Percentiles rank a stretch among this genome's conserved stretches.
These are phyloP conservation scores for Letharia columbiana DNA, from an alignment of 495 filamentous ascomycete genomes.

Conservation along the genomic window DNA sequence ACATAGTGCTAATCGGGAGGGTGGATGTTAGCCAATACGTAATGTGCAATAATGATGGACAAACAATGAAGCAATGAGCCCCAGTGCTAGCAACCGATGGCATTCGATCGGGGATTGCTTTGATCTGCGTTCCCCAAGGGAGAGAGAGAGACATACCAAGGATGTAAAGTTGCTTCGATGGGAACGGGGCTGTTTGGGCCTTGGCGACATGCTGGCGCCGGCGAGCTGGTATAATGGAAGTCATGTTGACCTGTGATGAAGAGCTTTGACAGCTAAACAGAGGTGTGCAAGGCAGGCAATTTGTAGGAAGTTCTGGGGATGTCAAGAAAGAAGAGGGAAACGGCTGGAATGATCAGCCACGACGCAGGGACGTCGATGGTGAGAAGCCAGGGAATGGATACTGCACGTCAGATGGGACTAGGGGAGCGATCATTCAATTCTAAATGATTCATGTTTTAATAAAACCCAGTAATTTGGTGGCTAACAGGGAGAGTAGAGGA, in stretches of 20 bases:
- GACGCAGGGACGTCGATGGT: constrained; percentile 1
- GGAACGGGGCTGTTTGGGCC: constrained; percentile 10
- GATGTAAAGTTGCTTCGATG: constrained; percentile 18
- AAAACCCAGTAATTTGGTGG: constrained; percentile 6
- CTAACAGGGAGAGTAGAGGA: constrained; percentile 1
- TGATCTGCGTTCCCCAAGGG: neutral
- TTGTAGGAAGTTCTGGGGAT: neutral
- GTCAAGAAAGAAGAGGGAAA: constrained; percentile 5
- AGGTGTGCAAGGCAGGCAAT: neutral
- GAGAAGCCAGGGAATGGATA: constrained; percentile 8
- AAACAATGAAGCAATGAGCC: neutral
- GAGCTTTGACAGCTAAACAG: neutral
- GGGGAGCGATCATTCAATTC: neutral
- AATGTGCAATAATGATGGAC: neutral
- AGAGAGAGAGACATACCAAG: constrained; percentile 17
- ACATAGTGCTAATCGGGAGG: constrained; percentile 58
- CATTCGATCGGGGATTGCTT: too few relatives aligned
- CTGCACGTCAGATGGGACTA: constrained; percentile 12
- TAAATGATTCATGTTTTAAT: constrained; percentile 5
- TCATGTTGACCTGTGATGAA: neutral
- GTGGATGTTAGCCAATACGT: constrained; percentile 31
- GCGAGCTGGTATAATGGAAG: constrained; percentile 1
- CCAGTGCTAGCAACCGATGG: neutral
- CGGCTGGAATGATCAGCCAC: constrained; percentile 5
- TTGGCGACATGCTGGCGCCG: neutral